Evolutionary conservation across 352 stramenopile species (phyloP), one percentile per base, ranked within the genome.

Genomic region (Globisporangium emineosum): DNA sequence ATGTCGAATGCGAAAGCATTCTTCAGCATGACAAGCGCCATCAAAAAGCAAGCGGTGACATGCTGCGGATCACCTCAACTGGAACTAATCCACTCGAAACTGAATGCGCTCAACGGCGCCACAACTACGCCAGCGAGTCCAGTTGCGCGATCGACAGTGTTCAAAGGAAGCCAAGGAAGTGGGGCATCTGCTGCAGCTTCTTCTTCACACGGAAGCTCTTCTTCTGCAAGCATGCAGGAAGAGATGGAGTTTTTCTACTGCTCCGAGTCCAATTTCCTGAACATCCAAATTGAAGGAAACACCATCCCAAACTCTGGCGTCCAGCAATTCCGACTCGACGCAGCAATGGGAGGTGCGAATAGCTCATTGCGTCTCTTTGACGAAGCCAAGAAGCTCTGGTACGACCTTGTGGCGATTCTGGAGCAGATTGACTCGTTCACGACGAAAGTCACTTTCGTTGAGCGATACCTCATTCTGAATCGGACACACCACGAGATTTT

Each of bases 381-480:
- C 54, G 83, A 96, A 37, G 66, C 65, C 5, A 80, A 78, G 23
- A 81, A 90, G 57, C 74, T 83, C 2, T 94, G 87, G 77, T 81
- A 89, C 42, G 87, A 96, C 54, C 59, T 96, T 17, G 83, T 91
- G 30, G 83, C 80, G 12, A 76, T 93, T 7, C 68, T 91, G 47
- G 77, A 89, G 29, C 81, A 91, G 65, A 53, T 90, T 0, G 82
- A 90, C 37, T 74, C 75, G 5, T 86, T 76, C 60, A 81, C 81
- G 17, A 96, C 78, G 32, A 86, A 90, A 50, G 78, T 89, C 5
- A 93, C 81, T 10, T 93, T 96, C 49, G 78, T 94, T 0, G 84
- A 94, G 51, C 77, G 88, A 7, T 94, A 93, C 61, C 68, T 94
- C 9, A 69, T 96, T 25, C 51, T 92, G 19, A 94, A 96, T 43